Evolutionary conservation across 2,329 filamentous ascomycete species (phyloP).

Genomic region (Bipolaris gigantea): DNA sequence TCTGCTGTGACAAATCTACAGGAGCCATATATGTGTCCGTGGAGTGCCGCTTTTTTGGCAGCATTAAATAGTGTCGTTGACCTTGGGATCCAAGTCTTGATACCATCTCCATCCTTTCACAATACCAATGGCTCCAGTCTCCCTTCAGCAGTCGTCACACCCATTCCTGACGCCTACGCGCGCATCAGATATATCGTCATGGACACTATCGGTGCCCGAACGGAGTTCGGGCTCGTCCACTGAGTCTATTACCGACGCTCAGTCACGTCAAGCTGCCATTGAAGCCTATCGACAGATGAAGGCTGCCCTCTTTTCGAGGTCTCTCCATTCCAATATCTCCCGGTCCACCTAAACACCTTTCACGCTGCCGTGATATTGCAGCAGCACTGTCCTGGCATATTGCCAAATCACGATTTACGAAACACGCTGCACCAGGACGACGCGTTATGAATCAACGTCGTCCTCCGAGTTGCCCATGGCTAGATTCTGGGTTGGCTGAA

Average conservation of each 20-base stretch:
- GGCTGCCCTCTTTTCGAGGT: slow-evolving; percentile 43
- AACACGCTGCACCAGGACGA: slow-evolving; percentile 3
- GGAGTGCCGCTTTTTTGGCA: background rate
- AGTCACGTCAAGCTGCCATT: slow-evolving; percentile 33
- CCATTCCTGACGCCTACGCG: slow-evolving; percentile 33
- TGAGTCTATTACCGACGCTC: slow-evolving; percentile 18
- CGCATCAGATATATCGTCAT: slow-evolving; percentile 37
- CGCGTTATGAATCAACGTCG: slow-evolving; percentile 1
- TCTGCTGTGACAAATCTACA: slow-evolving; percentile 23
- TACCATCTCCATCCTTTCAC: slow-evolving; percentile 24
- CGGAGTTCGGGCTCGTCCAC: slow-evolving; percentile 13
- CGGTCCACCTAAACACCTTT: slow-evolving; percentile 2
- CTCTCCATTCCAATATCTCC: slow-evolving; percentile 6
- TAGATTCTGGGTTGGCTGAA: background rate
- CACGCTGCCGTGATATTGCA: background rate
- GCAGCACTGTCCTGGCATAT: background rate
- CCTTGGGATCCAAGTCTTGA: slow-evolving; percentile 18
- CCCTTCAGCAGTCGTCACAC: slow-evolving; percentile 23
- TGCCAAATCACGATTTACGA: background rate
- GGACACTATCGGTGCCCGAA: slow-evolving; percentile 35
- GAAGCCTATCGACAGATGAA: slow-evolving; percentile 42
- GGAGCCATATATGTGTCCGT: slow-evolving; percentile 15
- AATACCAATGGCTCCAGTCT: slow-evolving; percentile 19
- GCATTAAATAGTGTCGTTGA: slow-evolving; percentile 16
- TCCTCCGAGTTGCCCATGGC: background rate